Evolutionary conservation across 2,329 filamentous ascomycete species (phyloP), one percentile per base, ranked within the genome.

Genomic region (Hymenoscyphus scutula): DNA sequence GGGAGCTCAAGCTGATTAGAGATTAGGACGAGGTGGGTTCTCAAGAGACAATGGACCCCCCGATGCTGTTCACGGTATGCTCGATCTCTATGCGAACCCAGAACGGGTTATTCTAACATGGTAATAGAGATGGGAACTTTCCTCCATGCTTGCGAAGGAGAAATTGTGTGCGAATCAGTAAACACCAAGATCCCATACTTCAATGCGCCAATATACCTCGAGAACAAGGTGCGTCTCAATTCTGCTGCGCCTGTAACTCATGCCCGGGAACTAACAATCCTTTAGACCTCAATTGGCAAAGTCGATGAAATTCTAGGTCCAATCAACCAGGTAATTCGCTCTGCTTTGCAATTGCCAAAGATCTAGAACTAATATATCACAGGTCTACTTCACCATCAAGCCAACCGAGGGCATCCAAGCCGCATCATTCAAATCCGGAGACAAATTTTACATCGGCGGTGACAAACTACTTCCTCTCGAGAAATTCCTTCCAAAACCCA

Each of bases 111-210:
- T 67, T 60, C 67, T 71, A 59, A 70, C 57, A 27, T 48, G 7
- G 25, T 11, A 2, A 11, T 57, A 89, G 95, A 97, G 81, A 92
- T 99, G 89, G 95, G 95, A 77, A 86, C 86, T 69, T 96, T 98
- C 79, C 80, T 97, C 76, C 95, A 99, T 81, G 88, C 92, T 63
- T 94, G 91, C 80, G 95, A 99, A 80, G 94, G 94, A 77, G 95
- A 99, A 79, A 95, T 99, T 84, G 89, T 99, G 71, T 97, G 94
- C 89, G 89, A 92, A 79, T 96, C 91, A 70, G 89, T 90, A 79
- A 98, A 97, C 83, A 82, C 89, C 72, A 98, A 98, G 81, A 89
- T 99, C 68, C 95, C 95, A 66, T 96, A 96, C 82, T 99, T 99
- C 89, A 98, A 97, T 82, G 95, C 95, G 65, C 92, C 92, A 70